Conservation (phyloP, 2,329 filamentous ascomycete genomes). For the Mariannaea elegans region DNA sequence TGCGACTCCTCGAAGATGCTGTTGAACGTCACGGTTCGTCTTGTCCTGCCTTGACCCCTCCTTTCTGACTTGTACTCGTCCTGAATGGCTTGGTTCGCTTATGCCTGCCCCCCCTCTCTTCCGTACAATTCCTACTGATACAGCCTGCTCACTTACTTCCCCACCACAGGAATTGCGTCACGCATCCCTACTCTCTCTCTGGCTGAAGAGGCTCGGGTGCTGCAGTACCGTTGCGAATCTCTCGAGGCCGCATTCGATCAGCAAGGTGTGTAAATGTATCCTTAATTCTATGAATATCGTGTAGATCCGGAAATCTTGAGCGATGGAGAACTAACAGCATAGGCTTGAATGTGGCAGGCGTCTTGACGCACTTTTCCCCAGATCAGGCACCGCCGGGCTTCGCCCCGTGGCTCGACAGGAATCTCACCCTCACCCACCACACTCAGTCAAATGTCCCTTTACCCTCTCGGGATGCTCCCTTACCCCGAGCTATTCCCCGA, state of each 20-base stretch:
- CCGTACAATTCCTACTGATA: constrained; percentile 10
- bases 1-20: constrained; percentile 58
- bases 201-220: constrained; percentile 63
- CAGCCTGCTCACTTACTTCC: constrained; percentile 29
- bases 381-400: constrained; percentile 56
- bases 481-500: constrained; percentile 12
- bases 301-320: background rate
- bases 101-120: constrained; percentile 3
- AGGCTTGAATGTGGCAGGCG: constrained; percentile 45
- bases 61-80: constrained; percentile 15
- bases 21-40: constrained; percentile 59
- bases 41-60: constrained; percentile 22
- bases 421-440: constrained; percentile 56
- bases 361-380: constrained; percentile 40
- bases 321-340: constrained; percentile 29
- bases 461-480: constrained; percentile 26
- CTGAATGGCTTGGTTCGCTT: constrained; percentile 14
- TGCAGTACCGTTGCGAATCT: constrained; percentile 68
- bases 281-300: background rate
- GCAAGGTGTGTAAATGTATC: constrained; percentile 40
- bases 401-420: constrained; percentile 61
- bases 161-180: constrained; percentile 38
- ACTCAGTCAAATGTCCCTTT: constrained; percentile 57
- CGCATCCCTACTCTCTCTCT: constrained; percentile 59
- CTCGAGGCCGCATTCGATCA: constrained; percentile 61